Evolutionary conservation across 1,284 basidiomycete genomes (phyloP), one percentile per base, ranked within the genome.

Genomic region (Cystobasidium slooffiae): DNA sequence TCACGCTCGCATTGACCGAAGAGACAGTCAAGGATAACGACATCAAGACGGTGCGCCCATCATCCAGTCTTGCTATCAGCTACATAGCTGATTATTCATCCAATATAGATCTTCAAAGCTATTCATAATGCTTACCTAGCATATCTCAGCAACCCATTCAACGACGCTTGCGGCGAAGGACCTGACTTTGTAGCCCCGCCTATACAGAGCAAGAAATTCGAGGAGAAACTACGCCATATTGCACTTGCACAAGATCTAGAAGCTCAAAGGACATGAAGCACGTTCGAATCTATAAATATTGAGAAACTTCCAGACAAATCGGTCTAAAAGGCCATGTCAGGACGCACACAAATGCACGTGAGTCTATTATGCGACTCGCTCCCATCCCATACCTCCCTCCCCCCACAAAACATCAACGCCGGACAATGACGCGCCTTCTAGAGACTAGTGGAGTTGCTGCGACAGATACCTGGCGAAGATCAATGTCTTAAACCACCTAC

Each of bases 101-200:
- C 52, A 55, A 20, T 51, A 9, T 72, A 81, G 78, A 77, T 83
- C 77, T 83, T 83, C 74, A 78, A 79, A 14, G 82, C 82, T 9
- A 76, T 83, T 12, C 80, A 82, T 69, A 82, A 81, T 46, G 75
- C 80, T 43, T 83, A 82, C 76, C 76, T 82, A 64, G 73, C 77
- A 41, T 79, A 82, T 70, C 76, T 81, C 61, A 80, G 79, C n/a
- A 82, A 82, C 65, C 82, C 82, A 4, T 83, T 83, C 76, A 74
- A 77, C 12, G 37, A 76, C 0, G 56, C 73, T n/a, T 77, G 76
- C 18, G 51, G 52, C 20, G 77, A 79, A n/a, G 72, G 65, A 47
- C 68, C 76, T 12, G 63, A 74, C 22, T 63, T 49, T n/a, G 20
- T 67, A 16, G 41, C 51, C n/a, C 68, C 68, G 16, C 63, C 66